Conservation (phyloP, 768 basidiomycete genomes). For the Leucogyrophana mollusca region DNA sequence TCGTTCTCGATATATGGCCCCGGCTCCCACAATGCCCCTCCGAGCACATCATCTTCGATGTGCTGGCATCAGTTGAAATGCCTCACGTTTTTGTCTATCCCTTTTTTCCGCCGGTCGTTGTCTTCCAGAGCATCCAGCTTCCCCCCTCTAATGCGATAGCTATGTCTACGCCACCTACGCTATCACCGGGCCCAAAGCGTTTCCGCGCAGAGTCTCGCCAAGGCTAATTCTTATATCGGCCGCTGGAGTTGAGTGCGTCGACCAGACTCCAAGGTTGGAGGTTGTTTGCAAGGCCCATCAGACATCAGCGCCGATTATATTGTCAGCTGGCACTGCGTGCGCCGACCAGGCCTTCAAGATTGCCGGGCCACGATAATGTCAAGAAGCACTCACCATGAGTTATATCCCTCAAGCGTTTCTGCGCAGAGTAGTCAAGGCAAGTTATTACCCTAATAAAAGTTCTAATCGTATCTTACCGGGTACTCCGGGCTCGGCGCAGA, state of each 20-base stretch:
- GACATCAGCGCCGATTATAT: too few relatives aligned
- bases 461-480: slow-evolving; percentile 50
- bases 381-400: too few relatives aligned
- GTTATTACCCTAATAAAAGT: slow-evolving; percentile 53
- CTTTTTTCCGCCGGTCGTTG: slow-evolving; percentile 90
- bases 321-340: too few relatives aligned
- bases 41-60: slow-evolving; percentile 67
- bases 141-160: slow-evolving; percentile 44
- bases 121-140: slow-evolving; percentile 83
- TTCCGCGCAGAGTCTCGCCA: slow-evolving; percentile 40
- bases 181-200: slow-evolving; percentile 40
- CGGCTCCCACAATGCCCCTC: too few relatives aligned
- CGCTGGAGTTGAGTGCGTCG: too few relatives aligned
- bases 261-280: too few relatives aligned
- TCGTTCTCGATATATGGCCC: too few relatives aligned
- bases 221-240: too few relatives aligned
- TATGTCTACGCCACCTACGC: slow-evolving; percentile 48
- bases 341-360: too few relatives aligned
- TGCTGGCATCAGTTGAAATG: slow-evolving; percentile 69
- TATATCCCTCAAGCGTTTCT: too few relatives aligned
- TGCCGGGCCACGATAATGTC: too few relatives aligned
- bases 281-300: too few relatives aligned
- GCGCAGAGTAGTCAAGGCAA: slow-evolving; percentile 43
- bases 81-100: slow-evolving; percentile 89
- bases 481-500: slow-evolving; percentile 60